Percentiles rank a stretch among this genome's conserved stretches.
These are phyloP conservation scores for Backusella luteola DNA, from an alignment of 192 early-diverging fungal species.

Conservation along the genomic window DNA sequence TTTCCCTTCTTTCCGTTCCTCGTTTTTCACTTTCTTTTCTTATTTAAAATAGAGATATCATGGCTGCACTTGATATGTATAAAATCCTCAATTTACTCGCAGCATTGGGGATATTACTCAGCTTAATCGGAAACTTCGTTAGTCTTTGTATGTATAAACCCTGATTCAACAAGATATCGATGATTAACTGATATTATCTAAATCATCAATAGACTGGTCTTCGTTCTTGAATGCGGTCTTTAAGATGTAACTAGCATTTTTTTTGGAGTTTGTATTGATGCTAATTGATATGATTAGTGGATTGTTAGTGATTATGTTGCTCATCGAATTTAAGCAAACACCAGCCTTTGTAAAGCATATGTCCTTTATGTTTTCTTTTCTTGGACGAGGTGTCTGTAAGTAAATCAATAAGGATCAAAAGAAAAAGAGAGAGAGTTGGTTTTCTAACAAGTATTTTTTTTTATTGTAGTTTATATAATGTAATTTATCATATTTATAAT, in stretches of 20 bases:
- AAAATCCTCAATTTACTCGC: slow-evolving; percentile 1
- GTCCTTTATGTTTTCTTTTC: slow-evolving; percentile 11
- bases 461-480: slow-evolving; percentile 5
- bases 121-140: slow-evolving; percentile 6
- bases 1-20: neutral
- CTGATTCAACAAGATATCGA: neutral
- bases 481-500: neutral
- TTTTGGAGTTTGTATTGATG: neutral
- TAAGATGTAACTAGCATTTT: neutral
- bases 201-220: neutral
- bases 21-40: neutral
- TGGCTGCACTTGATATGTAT: neutral
- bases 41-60: neutral
- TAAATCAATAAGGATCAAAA: neutral
- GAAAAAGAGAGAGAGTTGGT: neutral
- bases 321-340: slow-evolving; percentile 5
- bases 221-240: neutral
- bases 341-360: neutral
- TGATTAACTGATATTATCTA: neutral
- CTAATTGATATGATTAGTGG: neutral
- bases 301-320: neutral
- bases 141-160: neutral
- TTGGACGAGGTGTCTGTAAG: slow-evolving; percentile 11
- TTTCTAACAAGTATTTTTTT: neutral
- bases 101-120: neutral